Conservation (phyloP, 495 filamentous ascomycete species). For the Talaromyces stipitatus region DNA sequence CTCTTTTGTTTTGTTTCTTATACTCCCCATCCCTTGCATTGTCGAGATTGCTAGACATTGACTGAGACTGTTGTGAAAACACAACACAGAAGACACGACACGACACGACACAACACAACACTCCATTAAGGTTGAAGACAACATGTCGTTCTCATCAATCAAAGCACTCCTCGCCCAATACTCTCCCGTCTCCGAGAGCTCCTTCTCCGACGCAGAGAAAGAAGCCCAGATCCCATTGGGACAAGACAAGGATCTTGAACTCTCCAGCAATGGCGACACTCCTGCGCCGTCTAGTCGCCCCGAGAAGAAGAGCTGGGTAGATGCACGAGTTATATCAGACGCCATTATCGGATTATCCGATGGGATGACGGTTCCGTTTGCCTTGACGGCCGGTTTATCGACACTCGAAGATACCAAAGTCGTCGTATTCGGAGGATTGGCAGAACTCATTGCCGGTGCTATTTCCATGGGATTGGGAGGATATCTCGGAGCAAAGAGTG, state of each 20-base stretch:
- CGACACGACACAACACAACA: too few relatives aligned
- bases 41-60: too few relatives aligned
- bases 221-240: slow-evolving; percentile 14
- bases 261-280: not conserved
- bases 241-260: slow-evolving; percentile 14
- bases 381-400: slow-evolving; percentile 49
- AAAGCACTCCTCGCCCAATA: slow-evolving; percentile 33
- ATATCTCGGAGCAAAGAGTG: slow-evolving; percentile 61
- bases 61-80: too few relatives aligned
- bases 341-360: slow-evolving; percentile 56
- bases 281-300: slow-evolving; percentile 7
- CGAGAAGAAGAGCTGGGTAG: slow-evolving; percentile 23
- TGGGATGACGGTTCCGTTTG: slow-evolving; percentile 55
- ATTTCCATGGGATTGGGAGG: slow-evolving; percentile 55
- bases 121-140: too few relatives aligned
- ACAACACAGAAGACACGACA: too few relatives aligned
- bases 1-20: too few relatives aligned
- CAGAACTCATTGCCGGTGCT: slow-evolving; percentile 50
- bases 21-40: too few relatives aligned
- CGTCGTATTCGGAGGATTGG: slow-evolving; percentile 51
- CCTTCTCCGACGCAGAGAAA: slow-evolving; percentile 31
- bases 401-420: slow-evolving; percentile 46
- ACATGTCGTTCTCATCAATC: slow-evolving; percentile 31
- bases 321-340: slow-evolving; percentile 48
- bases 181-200: slow-evolving; percentile 25